These are phyloP conservation scores for Paxillus ammoniavirescens DNA, from an alignment of 768 basidiomycete species.

Conservation along the genomic window DNA sequence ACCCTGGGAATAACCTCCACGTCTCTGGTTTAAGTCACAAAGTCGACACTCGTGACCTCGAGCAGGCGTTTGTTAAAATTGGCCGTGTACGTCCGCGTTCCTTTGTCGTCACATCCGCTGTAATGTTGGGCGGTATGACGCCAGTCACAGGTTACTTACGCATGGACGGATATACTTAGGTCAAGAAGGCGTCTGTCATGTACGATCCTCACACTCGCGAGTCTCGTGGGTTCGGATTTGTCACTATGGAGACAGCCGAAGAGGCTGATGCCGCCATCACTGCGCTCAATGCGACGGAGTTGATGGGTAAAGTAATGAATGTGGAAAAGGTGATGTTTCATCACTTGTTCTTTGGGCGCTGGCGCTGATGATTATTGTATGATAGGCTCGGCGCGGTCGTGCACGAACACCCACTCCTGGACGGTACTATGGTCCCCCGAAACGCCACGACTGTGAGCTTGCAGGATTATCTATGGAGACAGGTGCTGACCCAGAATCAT, in stretches of 20 bases:
- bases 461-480: not conserved
- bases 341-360: not conserved
- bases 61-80: conserved; percentile 83
- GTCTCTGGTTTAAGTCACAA: conserved; percentile 58
- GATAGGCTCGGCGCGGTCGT: conserved; percentile 82
- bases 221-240: conserved; percentile 85
- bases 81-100: conserved; percentile 60
- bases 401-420: conserved; percentile 94
- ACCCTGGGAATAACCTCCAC: conserved; percentile 68
- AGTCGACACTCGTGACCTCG: conserved; percentile 83
- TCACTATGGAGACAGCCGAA: conserved; percentile 78
- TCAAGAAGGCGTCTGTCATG: conserved; percentile 70
- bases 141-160: conserved; percentile 2
- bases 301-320: conserved; percentile 83
- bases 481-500: conserved; percentile 6
- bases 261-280: conserved; percentile 92
- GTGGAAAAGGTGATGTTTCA: conserved; percentile 73
- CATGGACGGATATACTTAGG: conserved; percentile 21
- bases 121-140: not conserved
- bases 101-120: not conserved
- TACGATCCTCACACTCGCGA: conserved; percentile 71
- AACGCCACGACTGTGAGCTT: conserved; percentile 62
- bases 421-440: conserved; percentile 90
- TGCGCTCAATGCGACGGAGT: conserved; percentile 76
- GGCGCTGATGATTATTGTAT: conserved; percentile 6